phyloP scores from a whole-genome alignment of 495 filamentous ascomycete genomes.

The Aspergillus kassunensis region DNA sequence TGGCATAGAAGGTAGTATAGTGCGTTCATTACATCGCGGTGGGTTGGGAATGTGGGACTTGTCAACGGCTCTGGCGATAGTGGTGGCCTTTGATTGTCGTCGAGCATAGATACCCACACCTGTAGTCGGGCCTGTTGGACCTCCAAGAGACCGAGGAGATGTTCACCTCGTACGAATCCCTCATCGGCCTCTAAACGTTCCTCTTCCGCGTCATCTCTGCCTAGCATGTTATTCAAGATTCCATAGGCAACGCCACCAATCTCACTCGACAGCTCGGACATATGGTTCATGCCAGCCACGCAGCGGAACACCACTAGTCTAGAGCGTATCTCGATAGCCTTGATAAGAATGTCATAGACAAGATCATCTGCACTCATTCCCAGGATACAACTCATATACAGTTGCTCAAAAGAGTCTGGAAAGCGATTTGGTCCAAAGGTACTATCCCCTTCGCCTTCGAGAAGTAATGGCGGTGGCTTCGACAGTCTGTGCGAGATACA shows the following conservation, averaged over 20 bases:
- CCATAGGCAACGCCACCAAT: background rate
- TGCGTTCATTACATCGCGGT: constrained; percentile 19
- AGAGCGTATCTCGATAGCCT: constrained; percentile 14
- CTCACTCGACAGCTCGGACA: constrained; percentile 9
- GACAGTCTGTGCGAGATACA: constrained; percentile 15
- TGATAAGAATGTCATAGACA: constrained; percentile 19
- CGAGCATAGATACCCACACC: constrained; percentile 13
- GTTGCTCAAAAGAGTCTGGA: constrained; percentile 13
- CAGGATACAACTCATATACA: constrained; percentile 13
- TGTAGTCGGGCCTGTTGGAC: constrained; percentile 12
- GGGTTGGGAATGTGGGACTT: background rate
- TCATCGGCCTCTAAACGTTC: constrained; percentile 10
- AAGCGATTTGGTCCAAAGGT: constrained; percentile 10
- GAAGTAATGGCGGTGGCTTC: constrained; percentile 15
- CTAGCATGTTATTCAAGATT: background rate
- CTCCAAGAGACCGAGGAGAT: constrained; percentile 12
- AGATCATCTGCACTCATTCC: constrained; percentile 16
- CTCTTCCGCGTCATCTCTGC: background rate
- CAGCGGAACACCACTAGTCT: constrained; percentile 13
- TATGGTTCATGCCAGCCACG: constrained; percentile 1
- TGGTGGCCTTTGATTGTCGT: background rate
- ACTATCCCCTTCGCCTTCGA: constrained; percentile 18
- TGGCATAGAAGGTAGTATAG: constrained; percentile 15
- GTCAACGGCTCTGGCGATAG: background rate
- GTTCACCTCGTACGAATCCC: constrained; percentile 10